A percentile compares a stretch with the other conserved stretches of the same genome.
These are phyloP conservation scores for Catenaria anguillulae DNA, from an alignment of 371 early-diverging fungal genomes.

Conservation along the genomic window DNA sequence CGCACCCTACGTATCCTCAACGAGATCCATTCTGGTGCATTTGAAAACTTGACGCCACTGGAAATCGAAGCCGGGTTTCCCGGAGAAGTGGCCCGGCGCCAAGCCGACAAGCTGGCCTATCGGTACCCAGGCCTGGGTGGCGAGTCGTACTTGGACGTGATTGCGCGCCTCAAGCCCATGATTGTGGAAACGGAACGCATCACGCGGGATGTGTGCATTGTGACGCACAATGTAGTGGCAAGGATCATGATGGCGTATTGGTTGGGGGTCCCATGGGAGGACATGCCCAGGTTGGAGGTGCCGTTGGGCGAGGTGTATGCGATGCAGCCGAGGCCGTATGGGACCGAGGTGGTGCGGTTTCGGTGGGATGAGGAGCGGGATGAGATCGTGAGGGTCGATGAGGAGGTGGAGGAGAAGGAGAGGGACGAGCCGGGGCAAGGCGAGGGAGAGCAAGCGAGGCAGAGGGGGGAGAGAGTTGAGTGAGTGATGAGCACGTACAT, in stretches of 20 bases:
- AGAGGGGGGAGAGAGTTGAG: too few relatives aligned
- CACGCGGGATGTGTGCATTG: constrained; percentile 51
- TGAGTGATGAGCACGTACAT: too few relatives aligned
- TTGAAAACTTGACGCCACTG: constrained; percentile 37
- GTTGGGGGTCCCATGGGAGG: constrained; percentile 24
- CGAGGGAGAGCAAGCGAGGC: too few relatives aligned
- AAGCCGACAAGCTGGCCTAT: constrained; percentile 55
- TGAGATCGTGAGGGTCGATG: background rate
- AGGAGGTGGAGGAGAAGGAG: too few relatives aligned
- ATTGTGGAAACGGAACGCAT: constrained; percentile 75
- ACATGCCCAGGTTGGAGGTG: constrained; percentile 26
- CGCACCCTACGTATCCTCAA: constrained; percentile 55
- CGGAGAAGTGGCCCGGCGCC: constrained; percentile 43
- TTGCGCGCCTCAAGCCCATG: constrained; percentile 60
- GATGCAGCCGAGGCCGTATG: constrained; percentile 35
- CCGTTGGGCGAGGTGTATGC: constrained; percentile 33
- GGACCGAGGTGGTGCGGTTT: constrained; percentile 18
- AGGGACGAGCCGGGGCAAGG: too few relatives aligned
- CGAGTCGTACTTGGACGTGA: constrained; percentile 68
- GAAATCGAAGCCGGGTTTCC: constrained; percentile 54
- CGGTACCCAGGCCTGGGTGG: constrained; percentile 76
- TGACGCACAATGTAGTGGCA: constrained; percentile 45
- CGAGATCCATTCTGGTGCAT: constrained; percentile 70
- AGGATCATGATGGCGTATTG: constrained; percentile 34
- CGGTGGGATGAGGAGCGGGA: background rate